These are phyloP conservation scores for Albophoma yamanashiensis DNA, from an alignment of 2,329 filamentous ascomycete genomes.

Conservation along the genomic window DNA sequence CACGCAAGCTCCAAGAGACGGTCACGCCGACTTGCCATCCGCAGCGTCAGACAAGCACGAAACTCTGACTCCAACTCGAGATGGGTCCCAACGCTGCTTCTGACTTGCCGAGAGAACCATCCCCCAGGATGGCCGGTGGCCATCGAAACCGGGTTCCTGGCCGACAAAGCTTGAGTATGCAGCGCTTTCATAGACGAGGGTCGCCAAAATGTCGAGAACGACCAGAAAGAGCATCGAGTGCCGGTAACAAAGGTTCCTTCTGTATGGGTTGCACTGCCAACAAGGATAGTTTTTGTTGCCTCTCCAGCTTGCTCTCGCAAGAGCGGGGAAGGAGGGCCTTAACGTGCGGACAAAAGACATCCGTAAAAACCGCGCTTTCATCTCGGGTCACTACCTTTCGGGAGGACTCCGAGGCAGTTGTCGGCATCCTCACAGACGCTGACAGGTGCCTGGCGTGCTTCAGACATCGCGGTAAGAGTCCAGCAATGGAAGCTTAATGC, in stretches of 20 bases:
- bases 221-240: background rate
- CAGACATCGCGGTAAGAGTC: slow-evolving; percentile 26
- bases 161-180: background rate
- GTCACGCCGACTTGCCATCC: background rate
- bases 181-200: background rate
- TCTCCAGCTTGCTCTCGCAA: slow-evolving; percentile 38
- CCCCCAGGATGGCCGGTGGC: background rate
- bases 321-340: slow-evolving; percentile 49
- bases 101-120: slow-evolving; percentile 1
- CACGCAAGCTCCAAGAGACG: slow-evolving; percentile 1
- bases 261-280: slow-evolving; percentile 74
- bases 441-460: slow-evolving; percentile 38
- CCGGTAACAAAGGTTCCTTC: slow-evolving; percentile 42
- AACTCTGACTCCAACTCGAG: slow-evolving; percentile 88
- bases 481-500: slow-evolving; percentile 42
- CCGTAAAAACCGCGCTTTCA: slow-evolving; percentile 77
- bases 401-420: slow-evolving; percentile 32
- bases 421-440: slow-evolving; percentile 15
- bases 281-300: slow-evolving; percentile 94
- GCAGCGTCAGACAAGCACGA: slow-evolving; percentile 65
- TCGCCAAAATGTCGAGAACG: background rate
- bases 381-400: slow-evolving; percentile 35
- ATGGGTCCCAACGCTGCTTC: slow-evolving; percentile 60
- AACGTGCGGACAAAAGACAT: slow-evolving; percentile 84
- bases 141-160: background rate